Conservation (phyloP, 2,329 filamentous ascomycete species). For the Beauveria bassiana region DNA sequence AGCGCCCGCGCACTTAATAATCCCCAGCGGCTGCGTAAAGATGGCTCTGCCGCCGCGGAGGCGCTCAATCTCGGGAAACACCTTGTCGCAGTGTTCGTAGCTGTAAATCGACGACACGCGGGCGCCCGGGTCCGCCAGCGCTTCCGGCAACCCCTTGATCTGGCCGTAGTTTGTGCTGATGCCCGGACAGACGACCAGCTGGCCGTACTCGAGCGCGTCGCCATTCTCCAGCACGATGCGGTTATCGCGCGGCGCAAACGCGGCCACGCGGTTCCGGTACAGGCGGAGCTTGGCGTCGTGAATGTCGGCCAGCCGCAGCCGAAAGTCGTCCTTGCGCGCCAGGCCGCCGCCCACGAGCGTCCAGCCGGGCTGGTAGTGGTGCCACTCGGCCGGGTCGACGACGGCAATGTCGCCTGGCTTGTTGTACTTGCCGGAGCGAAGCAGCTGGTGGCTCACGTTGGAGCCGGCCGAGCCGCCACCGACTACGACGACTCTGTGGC, state of each 20-base stretch:
- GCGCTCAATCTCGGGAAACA: conserved; percentile 39
- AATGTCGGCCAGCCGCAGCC: conserved; percentile 39
- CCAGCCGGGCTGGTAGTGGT: conserved; percentile 65
- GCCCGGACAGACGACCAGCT: conserved; percentile 55
- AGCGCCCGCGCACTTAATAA: conserved; percentile 53
- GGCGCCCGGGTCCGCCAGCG: conserved; percentile 38
- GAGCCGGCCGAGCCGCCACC: conserved; percentile 61
- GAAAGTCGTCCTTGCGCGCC: conserved; percentile 53
- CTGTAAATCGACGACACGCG: conserved; percentile 50
- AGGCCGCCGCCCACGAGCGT: conserved; percentile 60
- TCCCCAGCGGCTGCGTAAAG: conserved; percentile 51
- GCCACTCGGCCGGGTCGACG: conserved; percentile 54
- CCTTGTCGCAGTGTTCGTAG: conserved; percentile 48
- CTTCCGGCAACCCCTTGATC: conserved; percentile 48
- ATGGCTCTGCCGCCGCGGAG: conserved; percentile 44
- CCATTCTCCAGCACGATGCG: conserved; percentile 46
- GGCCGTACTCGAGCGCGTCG: conserved; percentile 51
- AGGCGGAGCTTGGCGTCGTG: conserved; percentile 53
- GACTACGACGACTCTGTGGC: conserved; percentile 59
- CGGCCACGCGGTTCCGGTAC: conserved; percentile 43
- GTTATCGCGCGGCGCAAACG: conserved; percentile 49
- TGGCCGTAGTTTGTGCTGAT: conserved; percentile 42
- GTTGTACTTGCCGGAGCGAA: conserved; percentile 48
- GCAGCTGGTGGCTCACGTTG: conserved; percentile 58
- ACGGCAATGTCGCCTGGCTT: conserved; percentile 53